Percentiles rank a stretch among this genome's conserved stretches.
Evolutionary conservation across 1,284 basidiomycete species (phyloP).

Genomic region (Pyrrhoderma noxium): DNA sequence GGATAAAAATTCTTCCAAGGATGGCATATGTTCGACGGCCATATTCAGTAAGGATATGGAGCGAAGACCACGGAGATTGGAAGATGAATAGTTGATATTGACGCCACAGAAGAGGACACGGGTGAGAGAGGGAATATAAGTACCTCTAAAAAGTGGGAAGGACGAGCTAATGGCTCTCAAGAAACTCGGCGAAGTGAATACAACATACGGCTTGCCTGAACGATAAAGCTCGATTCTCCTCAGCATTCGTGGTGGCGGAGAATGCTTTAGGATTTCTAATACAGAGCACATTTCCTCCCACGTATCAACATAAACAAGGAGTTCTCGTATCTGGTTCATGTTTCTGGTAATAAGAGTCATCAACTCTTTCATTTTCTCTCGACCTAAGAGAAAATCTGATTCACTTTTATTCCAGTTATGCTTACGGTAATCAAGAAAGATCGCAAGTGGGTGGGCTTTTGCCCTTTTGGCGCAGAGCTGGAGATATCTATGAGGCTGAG

Average conservation of each 20-base stretch:
- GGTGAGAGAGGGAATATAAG: constrained; percentile 24
- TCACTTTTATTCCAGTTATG: constrained; percentile 16
- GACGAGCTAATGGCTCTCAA: background rate
- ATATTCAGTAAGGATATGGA: constrained; percentile 55
- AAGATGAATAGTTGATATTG: constrained; percentile 41
- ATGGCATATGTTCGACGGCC: constrained; percentile 41
- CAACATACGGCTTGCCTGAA: constrained; percentile 36
- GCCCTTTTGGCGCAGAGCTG: constrained; percentile 48
- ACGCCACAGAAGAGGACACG: constrained; percentile 49
- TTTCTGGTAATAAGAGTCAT: constrained; percentile 41
- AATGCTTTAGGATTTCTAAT: constrained; percentile 38
- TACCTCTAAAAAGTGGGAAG: constrained; percentile 19
- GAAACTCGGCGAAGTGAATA: constrained; percentile 25
- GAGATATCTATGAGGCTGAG: constrained; percentile 41
- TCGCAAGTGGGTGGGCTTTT: constrained; percentile 28
- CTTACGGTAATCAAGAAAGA: constrained; percentile 13
- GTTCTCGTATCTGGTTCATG: constrained; percentile 44
- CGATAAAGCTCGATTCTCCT: constrained; percentile 57
- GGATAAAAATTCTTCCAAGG: constrained; percentile 39
- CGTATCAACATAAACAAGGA: constrained; percentile 45
- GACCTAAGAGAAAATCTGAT: constrained; percentile 30
- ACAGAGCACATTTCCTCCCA: constrained; percentile 44
- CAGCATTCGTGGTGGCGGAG: constrained; percentile 35
- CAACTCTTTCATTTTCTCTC: constrained; percentile 35
- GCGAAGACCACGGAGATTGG: constrained; percentile 35